Evolutionary conservation across 176 grass and related monocot genomes (phyloP).

Genomic region (Phragmites australis): DNA sequence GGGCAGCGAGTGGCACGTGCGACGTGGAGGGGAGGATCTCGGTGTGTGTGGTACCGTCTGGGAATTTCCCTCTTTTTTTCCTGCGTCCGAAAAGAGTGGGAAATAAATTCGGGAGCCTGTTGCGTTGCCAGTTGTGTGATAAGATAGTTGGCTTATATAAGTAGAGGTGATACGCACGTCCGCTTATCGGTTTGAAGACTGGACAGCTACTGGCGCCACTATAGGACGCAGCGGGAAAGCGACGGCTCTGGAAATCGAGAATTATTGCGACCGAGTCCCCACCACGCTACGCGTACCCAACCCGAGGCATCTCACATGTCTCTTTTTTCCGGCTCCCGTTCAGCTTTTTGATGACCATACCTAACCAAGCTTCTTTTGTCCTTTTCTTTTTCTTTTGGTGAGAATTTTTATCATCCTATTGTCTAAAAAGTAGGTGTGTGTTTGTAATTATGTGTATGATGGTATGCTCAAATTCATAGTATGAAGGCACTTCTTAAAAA

Average conservation of each 20-base stretch:
- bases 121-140: slow-evolving; percentile 43
- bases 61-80: neutral
- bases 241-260: slow-evolving; percentile 36
- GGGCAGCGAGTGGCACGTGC: neutral
- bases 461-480: neutral
- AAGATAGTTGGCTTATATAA: rapidly evolving
- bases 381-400: neutral
- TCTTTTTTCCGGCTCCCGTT: neutral
- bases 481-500: neutral
- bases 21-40: slow-evolving; percentile 32
- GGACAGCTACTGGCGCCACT: slow-evolving; percentile 49
- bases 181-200: slow-evolving; percentile 6
- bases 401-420: neutral
- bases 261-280: slow-evolving; percentile 19
- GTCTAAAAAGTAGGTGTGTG: neutral
- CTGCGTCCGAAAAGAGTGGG: slow-evolving; percentile 7
- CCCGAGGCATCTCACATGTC: neutral
- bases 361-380: neutral
- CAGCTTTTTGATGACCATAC: neutral
- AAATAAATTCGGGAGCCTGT: slow-evolving; percentile 34
- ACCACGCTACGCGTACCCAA: slow-evolving; percentile 30
- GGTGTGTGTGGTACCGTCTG: slow-evolving; percentile 3
- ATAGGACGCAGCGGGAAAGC: slow-evolving; percentile 48
- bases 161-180: rapidly evolving
- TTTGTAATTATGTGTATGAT: neutral